Percentiles rank a stretch among this genome's conserved stretches.
phyloP scores from a whole-genome alignment of 768 basidiomycete genomes.

The Pleurotus citrinopileatus region DNA sequence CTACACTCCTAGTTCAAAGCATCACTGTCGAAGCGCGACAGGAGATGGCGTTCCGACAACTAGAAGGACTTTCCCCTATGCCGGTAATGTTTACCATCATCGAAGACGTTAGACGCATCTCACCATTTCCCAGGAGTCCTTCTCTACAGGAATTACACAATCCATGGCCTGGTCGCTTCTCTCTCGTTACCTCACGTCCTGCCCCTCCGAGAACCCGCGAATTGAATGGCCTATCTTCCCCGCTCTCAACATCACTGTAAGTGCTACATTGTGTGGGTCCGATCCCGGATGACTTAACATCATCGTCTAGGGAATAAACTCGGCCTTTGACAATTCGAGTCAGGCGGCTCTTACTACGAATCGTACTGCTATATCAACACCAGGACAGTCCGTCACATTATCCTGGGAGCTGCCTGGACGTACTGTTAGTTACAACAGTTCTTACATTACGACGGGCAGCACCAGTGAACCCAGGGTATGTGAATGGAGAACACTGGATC shows the following conservation, averaged over 20 bases:
- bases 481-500: background rate
- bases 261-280: slow-evolving; percentile 27
- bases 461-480: slow-evolving; percentile 40
- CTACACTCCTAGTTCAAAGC: slow-evolving; percentile 49
- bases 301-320: slow-evolving; percentile 12
- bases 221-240: slow-evolving; percentile 59
- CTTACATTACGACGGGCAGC: slow-evolving; percentile 48
- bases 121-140: slow-evolving; percentile 31
- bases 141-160: slow-evolving; percentile 57
- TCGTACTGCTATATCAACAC: slow-evolving; percentile 44
- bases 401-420: slow-evolving; percentile 57
- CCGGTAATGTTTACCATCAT: slow-evolving; percentile 28
- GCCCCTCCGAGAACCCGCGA: slow-evolving; percentile 49
- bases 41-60: slow-evolving; percentile 64
- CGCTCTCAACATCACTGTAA: slow-evolving; percentile 37
- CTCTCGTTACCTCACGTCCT: slow-evolving; percentile 47
- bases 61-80: slow-evolving; percentile 61
- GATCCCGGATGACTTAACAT: slow-evolving; percentile 22
- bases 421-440: slow-evolving; percentile 44
- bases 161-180: slow-evolving; percentile 62
- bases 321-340: slow-evolving; percentile 26
- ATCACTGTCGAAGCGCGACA: slow-evolving; percentile 64
- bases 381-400: slow-evolving; percentile 44
- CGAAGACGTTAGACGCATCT: background rate
- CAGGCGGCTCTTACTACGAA: slow-evolving; percentile 53